Evolutionary conservation across 2,329 filamentous ascomycete genomes (phyloP).

Genomic region (Grosmannia penicillata): DNA sequence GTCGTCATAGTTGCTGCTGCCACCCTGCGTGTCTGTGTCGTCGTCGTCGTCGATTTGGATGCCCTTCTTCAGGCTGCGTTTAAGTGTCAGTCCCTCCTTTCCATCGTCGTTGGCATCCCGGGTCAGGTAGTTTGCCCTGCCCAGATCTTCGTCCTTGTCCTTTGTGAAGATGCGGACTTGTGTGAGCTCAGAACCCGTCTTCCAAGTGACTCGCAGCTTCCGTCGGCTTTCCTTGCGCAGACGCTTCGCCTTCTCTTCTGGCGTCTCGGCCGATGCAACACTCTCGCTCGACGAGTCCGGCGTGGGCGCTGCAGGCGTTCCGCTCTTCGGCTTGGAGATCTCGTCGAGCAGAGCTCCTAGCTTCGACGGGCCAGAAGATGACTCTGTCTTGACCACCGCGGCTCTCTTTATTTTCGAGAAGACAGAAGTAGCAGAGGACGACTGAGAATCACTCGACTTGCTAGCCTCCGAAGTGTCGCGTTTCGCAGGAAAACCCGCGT

Average conservation of each 20-base stretch:
- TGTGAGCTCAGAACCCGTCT: conserved; percentile 49
- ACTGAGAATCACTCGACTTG: background rate
- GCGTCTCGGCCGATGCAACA: conserved; percentile 39
- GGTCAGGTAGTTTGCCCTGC: conserved; percentile 51
- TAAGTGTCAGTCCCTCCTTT: conserved; percentile 56
- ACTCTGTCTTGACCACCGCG: conserved; percentile 14
- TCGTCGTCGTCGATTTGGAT: conserved; percentile 4
- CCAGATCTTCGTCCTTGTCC: conserved; percentile 58
- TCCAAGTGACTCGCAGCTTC: conserved; percentile 57
- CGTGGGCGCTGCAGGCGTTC: conserved; percentile 21
- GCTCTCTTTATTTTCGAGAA: conserved; percentile 13
- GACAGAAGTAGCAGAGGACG: background rate
- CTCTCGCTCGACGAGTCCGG: conserved; percentile 26
- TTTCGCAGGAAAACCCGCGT: background rate
- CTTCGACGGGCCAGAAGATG: conserved; percentile 24
- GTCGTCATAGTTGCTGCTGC: background rate
- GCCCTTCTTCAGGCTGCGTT: conserved; percentile 33
- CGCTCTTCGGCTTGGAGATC: conserved; percentile 36
- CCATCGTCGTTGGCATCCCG: conserved; percentile 60
- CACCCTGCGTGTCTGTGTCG: conserved; percentile 34
- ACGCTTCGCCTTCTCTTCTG: conserved; percentile 51
- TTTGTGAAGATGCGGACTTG: conserved; percentile 57
- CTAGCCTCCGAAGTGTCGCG: background rate
- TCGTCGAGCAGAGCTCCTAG: conserved; percentile 40
- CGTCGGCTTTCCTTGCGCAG: conserved; percentile 59